Conservation (phyloP, 257 asterid species). For the Cordia subcordata region DNA sequence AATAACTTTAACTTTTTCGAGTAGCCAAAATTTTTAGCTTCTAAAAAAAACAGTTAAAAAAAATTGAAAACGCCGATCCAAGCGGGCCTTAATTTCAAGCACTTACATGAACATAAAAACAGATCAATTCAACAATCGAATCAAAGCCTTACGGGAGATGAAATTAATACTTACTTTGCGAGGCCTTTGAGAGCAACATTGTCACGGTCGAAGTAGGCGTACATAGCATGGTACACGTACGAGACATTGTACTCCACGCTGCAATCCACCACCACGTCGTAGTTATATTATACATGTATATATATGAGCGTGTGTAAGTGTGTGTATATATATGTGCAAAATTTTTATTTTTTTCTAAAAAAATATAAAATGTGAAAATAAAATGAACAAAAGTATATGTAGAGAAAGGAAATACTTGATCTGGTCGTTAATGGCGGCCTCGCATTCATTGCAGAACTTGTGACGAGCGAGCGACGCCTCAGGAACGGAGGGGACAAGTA, state of each 20-base stretch:
- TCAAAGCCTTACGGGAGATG: too few relatives aligned
- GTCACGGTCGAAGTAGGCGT: conserved; percentile 75
- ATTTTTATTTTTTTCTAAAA: not conserved
- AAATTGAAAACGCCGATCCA: too few relatives aligned
- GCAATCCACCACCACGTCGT: conserved; percentile 7
- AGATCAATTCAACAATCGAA: too few relatives aligned
- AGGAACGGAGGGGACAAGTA: conserved; percentile 37
- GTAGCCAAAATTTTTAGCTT: too few relatives aligned
- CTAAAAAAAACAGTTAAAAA: too few relatives aligned
- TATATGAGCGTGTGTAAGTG: too few relatives aligned
- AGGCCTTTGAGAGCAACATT: conserved; percentile 87
- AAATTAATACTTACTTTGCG: conserved; percentile 58
- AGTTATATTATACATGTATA: too few relatives aligned
- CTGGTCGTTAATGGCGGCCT: conserved; percentile 51
- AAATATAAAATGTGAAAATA: not conserved
- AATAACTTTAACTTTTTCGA: too few relatives aligned
- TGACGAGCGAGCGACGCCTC: conserved; percentile 54
- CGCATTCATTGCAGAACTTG: conserved; percentile 30
- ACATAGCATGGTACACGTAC: conserved; percentile 79
- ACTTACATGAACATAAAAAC: too few relatives aligned
- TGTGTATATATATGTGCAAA: too few relatives aligned
- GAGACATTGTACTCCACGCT: conserved; percentile 88
- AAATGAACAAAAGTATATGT: not conserved
- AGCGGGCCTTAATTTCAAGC: too few relatives aligned
- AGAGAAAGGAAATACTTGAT: conserved; percentile 32